Base-by-base conservation (phyloP, 2,329 filamentous ascomycete species). In the Scolecobasidium constrictum region DNA sequence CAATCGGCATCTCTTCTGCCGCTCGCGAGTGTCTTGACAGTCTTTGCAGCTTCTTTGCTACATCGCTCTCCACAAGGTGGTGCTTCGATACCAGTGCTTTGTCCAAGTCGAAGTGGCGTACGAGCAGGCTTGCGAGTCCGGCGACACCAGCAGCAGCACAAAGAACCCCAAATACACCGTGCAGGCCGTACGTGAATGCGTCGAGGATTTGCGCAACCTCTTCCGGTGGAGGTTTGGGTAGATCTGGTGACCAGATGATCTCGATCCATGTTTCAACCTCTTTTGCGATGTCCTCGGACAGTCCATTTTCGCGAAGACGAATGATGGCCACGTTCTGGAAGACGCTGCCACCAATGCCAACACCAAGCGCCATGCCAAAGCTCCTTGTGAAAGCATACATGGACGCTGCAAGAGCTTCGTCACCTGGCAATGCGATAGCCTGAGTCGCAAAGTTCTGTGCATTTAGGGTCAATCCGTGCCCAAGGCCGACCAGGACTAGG, bases 291-390 rank as follows among this genome's bases (percentile, higher is more conserved):
- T n/a, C 22, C 22, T 4, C 13, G 2, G 38, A 12, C 15, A 41
- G 28, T n/a, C 38, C 23, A 13, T 31, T 26, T 2, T 28, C 20
- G 11, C 13, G n/a, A 12, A 41, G 38, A 18, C 28, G 28, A n/a
- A 18, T 41, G 5, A 19, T n/a, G 20, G 33, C 21, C n/a, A 31
- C 18, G 17, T 41, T 41, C 21, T 41, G 22, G 23, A 41, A 41
- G 7, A 41, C 38, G n/a, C 20, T 26, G 11, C 23, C 38, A 16
- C 38, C 22, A 4, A 41, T 34, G 12, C 22, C 62, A 5, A 70
- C 57, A 6, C 67, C 66, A 20, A 66, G 46, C 5, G 62, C 60
- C 65, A 67, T 66, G 2, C 68, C 67, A 43, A 68, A 56, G 4
- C 57, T 61, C 19, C 57, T 58, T 13, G 60, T 53, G 48, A 62